Conservation (phyloP, 1,139 yeast genomes). For the Suhomyces yuchorum region DNA sequence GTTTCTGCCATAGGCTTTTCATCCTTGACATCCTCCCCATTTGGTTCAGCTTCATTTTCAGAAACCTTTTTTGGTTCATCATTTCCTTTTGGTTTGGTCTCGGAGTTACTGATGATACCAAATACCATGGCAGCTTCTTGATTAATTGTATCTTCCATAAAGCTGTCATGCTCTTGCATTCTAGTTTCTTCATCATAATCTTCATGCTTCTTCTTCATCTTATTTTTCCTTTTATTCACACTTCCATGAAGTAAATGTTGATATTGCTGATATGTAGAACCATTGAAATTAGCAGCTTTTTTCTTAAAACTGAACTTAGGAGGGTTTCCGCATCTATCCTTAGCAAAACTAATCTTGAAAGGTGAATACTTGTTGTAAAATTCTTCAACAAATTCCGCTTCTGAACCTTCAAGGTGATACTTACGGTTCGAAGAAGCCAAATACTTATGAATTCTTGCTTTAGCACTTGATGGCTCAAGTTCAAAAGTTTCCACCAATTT, state of each 20-base stretch:
- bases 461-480: constrained; percentile 13
- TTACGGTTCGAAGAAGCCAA: constrained; percentile 2
- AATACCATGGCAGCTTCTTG: constrained; percentile 52
- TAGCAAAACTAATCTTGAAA: constrained; percentile 56
- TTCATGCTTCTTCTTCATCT: constrained; percentile 6
- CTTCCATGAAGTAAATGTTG: constrained; percentile 20
- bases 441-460: constrained; percentile 12
- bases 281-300: constrained; percentile 21
- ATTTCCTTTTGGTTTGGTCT: neutral
- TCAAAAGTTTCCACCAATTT: constrained; percentile 20
- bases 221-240: constrained; percentile 12
- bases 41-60: neutral
- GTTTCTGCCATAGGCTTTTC: neutral
- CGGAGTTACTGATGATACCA: constrained; percentile 40
- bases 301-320: constrained; percentile 48
- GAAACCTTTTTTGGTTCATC: neutral
- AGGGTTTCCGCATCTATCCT: constrained; percentile 52
- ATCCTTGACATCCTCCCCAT: neutral
- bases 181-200: constrained; percentile 17
- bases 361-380: constrained; percentile 30
- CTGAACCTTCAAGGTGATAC: constrained; percentile 6
- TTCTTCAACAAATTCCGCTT: constrained; percentile 5
- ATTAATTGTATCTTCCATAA: constrained; percentile 30
- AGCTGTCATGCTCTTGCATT: constrained; percentile 17
- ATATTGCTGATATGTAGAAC: constrained; percentile 20